Evolutionary conservation across 345 rosid genomes (phyloP).

Genomic region (Turnera subulata): DNA sequence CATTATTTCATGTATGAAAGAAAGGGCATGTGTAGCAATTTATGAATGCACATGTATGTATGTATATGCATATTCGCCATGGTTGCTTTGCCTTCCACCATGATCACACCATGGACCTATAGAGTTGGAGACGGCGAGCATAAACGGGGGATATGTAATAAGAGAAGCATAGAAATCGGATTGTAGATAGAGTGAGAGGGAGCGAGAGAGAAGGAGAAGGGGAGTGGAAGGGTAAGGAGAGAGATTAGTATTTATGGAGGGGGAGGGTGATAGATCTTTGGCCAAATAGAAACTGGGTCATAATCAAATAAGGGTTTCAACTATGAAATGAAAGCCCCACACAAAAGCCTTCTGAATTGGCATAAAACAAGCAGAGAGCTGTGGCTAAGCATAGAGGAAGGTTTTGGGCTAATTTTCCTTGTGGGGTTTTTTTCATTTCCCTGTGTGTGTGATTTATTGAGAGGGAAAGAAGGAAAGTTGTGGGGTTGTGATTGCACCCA

Average conservation of each 20-base stretch:
- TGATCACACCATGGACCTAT: too few species aligned
- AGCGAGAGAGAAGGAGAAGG: not conserved
- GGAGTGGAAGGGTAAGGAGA: not conserved
- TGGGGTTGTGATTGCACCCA: slow-evolving; percentile 16
- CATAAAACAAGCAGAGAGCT: slow-evolving; percentile 18
- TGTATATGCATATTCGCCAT: too few species aligned
- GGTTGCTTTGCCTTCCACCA: too few species aligned
- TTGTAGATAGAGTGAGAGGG: slow-evolving; percentile 11
- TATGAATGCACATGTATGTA: too few species aligned
- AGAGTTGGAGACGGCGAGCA: too few species aligned
- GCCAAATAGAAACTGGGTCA: slow-evolving; percentile 18
- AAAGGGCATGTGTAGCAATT: too few species aligned
- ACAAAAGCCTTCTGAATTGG: slow-evolving; percentile 41
- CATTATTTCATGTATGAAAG: too few species aligned
- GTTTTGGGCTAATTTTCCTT: slow-evolving; percentile 13
- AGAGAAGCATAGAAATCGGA: slow-evolving; percentile 4
- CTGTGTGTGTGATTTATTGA: slow-evolving; percentile 16
- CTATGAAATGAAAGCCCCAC: too few species aligned
- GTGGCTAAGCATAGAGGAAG: slow-evolving; percentile 26
- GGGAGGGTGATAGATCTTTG: slow-evolving; percentile 12
- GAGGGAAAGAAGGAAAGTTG: slow-evolving; percentile 41
- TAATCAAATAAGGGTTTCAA: slow-evolving; percentile 7
- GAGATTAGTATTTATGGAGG: slow-evolving; percentile 19
- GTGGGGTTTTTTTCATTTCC: not conserved
- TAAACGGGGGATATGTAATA: too few species aligned